Evolutionary conservation across 1,284 basidiomycete genomes (phyloP).

Genomic region (Sporisorium reilianum): DNA sequence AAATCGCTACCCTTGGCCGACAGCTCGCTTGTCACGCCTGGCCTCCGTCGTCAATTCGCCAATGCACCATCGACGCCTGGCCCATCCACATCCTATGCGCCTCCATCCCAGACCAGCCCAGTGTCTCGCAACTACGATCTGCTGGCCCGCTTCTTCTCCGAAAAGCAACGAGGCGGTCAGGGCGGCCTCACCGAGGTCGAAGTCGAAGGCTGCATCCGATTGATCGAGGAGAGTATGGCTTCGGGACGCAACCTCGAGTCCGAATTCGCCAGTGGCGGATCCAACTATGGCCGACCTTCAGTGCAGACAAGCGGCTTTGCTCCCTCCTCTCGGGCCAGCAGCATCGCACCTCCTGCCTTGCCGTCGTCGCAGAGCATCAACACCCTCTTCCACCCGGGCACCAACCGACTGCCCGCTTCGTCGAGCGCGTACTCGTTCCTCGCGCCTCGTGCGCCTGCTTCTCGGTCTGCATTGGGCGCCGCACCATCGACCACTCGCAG

Average conservation of each 20-base stretch:
- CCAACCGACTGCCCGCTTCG: slow-evolving; percentile 28
- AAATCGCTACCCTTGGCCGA: slow-evolving; percentile 34
- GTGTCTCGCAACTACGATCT: slow-evolving; percentile 60
- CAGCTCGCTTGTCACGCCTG: slow-evolving; percentile 40
- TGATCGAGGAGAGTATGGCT: slow-evolving; percentile 58
- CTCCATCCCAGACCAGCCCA: slow-evolving; percentile 38
- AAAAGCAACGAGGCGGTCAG: slow-evolving; percentile 51
- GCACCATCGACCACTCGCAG: slow-evolving; percentile 18
- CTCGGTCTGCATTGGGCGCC: slow-evolving; percentile 12
- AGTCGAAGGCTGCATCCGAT: slow-evolving; percentile 52
- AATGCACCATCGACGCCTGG: slow-evolving; percentile 14
- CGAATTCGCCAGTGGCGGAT: slow-evolving; percentile 23
- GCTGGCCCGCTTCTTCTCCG: slow-evolving; percentile 58
- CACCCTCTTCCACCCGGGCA: slow-evolving; percentile 44
- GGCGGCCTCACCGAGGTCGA: slow-evolving; percentile 56
- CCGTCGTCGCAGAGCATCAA: slow-evolving; percentile 35
- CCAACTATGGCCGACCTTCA: slow-evolving; percentile 11
- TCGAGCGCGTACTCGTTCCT: slow-evolving; percentile 47
- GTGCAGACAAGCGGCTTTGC: slow-evolving; percentile 16
- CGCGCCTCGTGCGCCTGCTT: slow-evolving; percentile 32
- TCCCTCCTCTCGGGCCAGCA: slow-evolving; percentile 39
- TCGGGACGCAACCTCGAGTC: slow-evolving; percentile 42
- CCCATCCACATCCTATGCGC: slow-evolving; percentile 21
- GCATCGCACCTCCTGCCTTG: slow-evolving; percentile 32
- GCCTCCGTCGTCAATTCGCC: slow-evolving; percentile 34